Conservation (phyloP, 768 basidiomycete species). For the Suillus variegatus region DNA sequence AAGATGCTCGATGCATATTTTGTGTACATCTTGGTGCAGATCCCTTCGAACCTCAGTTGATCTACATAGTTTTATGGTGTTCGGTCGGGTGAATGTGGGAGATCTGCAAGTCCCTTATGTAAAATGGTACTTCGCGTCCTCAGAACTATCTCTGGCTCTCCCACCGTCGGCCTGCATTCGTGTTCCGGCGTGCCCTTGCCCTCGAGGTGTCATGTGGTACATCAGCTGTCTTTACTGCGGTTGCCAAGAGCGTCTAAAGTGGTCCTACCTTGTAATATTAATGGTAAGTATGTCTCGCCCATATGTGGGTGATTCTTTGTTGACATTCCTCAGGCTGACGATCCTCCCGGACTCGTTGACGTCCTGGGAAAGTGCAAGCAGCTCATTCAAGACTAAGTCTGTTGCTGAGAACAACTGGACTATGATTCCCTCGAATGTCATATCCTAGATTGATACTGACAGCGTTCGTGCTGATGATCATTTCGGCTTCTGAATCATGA, state of each 20-base stretch:
- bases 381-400: background rate
- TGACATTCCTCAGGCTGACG: background rate
- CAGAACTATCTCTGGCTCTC: background rate
- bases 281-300: background rate
- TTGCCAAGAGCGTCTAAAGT: background rate
- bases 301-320: background rate
- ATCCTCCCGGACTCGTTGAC: background rate
- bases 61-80: background rate
- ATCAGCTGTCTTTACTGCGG: background rate
- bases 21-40: background rate
- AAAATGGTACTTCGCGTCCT: background rate
- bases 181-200: background rate
- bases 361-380: background rate
- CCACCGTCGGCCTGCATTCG: background rate
- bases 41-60: background rate
- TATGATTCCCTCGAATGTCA: conserved; percentile 4
- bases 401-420: background rate
- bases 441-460: background rate
- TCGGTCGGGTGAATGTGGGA: background rate
- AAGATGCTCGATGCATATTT: conserved; percentile 13
- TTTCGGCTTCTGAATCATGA: conserved; percentile 1
- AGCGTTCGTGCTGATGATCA: background rate
- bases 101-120: background rate
- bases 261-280: background rate
- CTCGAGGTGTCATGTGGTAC: background rate